phyloP scores from a whole-genome alignment of 305 asterid genomes.

The Nicotiana rustica region DNA sequence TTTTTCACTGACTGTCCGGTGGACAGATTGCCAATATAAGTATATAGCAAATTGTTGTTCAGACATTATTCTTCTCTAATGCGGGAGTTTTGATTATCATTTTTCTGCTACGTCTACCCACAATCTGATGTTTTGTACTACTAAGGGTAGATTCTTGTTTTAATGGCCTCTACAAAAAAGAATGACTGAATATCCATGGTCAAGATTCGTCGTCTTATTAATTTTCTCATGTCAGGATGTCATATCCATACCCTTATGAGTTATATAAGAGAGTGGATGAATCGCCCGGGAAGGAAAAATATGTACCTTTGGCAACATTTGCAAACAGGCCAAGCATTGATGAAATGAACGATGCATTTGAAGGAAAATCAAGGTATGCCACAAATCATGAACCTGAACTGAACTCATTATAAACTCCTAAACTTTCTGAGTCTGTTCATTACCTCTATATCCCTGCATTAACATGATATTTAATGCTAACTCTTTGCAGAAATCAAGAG shows the following conservation, averaged over 20 bases:
- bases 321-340: conserved; percentile 72
- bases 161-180: not conserved
- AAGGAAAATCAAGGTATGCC: conserved; percentile 80
- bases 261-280: conserved; percentile 86
- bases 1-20: not conserved
- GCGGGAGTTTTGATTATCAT: not conserved
- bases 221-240: conserved; percentile 62
- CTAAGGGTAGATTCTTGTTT: conserved; percentile 19
- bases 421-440: not conserved
- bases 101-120: not conserved
- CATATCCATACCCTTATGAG: conserved; percentile 79
- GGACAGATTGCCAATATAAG: not conserved
- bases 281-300: conserved; percentile 80
- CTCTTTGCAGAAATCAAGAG: conserved; percentile 61
- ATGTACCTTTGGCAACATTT: conserved; percentile 62
- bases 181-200: not conserved
- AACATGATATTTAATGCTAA: conserved; percentile 20
- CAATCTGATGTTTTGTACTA: conserved; percentile 7
- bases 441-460: conserved; percentile 17
- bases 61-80: not conserved
- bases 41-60: not conserved
- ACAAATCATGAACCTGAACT: not conserved
- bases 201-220: conserved; percentile 26
- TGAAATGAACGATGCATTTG: conserved; percentile 83
- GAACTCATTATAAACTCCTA: not conserved